Evolutionary conservation across 345 rosid species (phyloP).

Genomic region (Brassica incana): DNA sequence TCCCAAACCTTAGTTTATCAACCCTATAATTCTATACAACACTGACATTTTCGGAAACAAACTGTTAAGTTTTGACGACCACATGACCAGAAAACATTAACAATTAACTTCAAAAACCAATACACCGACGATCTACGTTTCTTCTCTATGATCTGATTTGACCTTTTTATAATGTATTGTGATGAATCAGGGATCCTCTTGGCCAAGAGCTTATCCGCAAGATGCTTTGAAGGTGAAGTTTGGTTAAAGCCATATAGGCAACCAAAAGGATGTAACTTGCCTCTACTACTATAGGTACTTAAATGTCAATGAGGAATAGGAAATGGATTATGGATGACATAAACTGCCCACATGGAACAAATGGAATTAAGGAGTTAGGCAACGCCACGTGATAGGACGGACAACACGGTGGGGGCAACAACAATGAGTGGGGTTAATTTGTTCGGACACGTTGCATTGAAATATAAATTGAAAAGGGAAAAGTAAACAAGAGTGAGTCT

Average conservation of each 20-base stretch:
- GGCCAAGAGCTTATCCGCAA: neutral
- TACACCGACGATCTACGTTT: neutral
- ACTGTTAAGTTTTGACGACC: neutral
- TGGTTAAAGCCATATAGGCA: neutral
- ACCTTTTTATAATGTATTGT: neutral
- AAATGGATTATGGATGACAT: conserved; percentile 11
- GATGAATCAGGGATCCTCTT: neutral
- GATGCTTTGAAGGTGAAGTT: conserved; percentile 9
- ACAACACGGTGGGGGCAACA: conserved; percentile 11
- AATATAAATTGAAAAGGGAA: conserved; percentile 18
- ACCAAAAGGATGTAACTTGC: conserved; percentile 10
- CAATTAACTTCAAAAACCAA: neutral
- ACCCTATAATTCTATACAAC: neutral
- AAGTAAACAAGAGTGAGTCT: conserved; percentile 33
- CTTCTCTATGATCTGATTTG: neutral
- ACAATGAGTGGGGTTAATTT: conserved; percentile 30
- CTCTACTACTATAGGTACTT: neutral
- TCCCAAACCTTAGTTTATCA: neutral
- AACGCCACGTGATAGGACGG: conserved; percentile 30
- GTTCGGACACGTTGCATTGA: conserved; percentile 14
- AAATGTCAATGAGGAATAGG: neutral
- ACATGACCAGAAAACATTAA: neutral
- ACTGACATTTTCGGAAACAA: neutral
- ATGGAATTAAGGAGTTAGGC: conserved; percentile 3
- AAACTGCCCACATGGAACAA: neutral